phyloP scores from a whole-genome alignment of 2,329 filamentous ascomycete genomes.

The Aspergillus sp. region DNA sequence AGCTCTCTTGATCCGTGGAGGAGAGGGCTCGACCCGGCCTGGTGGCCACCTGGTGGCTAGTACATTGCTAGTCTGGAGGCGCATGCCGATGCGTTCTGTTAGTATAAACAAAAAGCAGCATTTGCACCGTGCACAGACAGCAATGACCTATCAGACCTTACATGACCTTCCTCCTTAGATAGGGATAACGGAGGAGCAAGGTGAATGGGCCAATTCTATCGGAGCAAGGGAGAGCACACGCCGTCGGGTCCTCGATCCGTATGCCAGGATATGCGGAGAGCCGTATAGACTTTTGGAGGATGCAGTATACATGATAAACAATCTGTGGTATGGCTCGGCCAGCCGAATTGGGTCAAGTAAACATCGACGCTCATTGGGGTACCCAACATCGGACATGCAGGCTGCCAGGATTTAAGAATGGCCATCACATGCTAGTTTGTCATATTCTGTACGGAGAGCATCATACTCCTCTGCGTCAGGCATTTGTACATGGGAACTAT shows the following conservation, averaged over 20 bases:
- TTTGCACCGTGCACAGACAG: conserved; percentile 23
- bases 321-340: neutral
- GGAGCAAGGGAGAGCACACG: conserved; percentile 20
- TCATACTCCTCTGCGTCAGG: too few species aligned
- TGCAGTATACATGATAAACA: neutral
- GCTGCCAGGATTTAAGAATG: too few species aligned
- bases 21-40: conserved; percentile 1
- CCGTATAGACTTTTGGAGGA: neutral
- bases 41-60: conserved; percentile 19
- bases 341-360: neutral
- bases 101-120: conserved; percentile 30
- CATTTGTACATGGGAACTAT: too few species aligned
- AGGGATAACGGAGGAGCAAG: conserved; percentile 22
- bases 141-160: conserved; percentile 32
- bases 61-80: conserved; percentile 16
- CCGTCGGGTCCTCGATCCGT: neutral
- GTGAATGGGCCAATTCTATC: conserved; percentile 18
- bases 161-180: conserved; percentile 31
- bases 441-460: neutral
- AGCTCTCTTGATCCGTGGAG: neutral
- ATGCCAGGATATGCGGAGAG: neutral
- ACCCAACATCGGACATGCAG: too few species aligned
- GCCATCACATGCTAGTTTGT: neutral
- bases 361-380: too few species aligned
- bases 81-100: conserved; percentile 30